Evolutionary conservation across 768 basidiomycete genomes (phyloP), one percentile per base, ranked within the genome.

Genomic region (Glaciozyma antarctica): DNA sequence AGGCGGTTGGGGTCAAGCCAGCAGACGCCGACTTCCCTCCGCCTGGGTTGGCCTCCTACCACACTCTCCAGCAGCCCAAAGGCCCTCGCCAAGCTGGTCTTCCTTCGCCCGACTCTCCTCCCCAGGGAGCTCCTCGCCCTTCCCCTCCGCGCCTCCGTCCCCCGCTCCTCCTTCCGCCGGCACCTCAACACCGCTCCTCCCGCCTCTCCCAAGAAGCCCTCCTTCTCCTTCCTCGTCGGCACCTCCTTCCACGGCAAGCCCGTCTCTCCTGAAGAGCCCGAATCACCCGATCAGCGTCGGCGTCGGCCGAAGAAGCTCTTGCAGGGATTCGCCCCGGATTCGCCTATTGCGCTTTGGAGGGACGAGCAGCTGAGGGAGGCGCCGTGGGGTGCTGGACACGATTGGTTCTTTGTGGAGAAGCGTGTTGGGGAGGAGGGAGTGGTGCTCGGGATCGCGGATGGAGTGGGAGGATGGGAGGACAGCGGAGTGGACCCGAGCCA

Each of bases 401-500:
- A 70, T 26, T 67, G 57, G 60, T 62, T 60, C 32, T 62, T 67
- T 7, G 53, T 62, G 21, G 47, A 51, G 48, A 49, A 45, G 38
- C 26, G 34, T 41, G 24, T 13, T 9, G 59, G 49, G n/a, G 57
- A 55, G 0, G 57, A 55, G 0, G 34, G 34, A 10, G 63, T 65
- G 21, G 56, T 57, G 21, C 61, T 51, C 19, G 69, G 65, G 1
- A 60, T 70, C 21, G 69, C 64, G 30, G 21, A 67, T 9, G 69
- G 65, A 10, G 65, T 70, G 0, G 69, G 64, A 24, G 67, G 67
- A 59, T 97, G 93, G 93, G 82, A 83, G 56, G 83, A 86, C 45
- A 82, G 83, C 32, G 87, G 89, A 21, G 82, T 89, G 60, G 90
- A 95, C 77, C 90, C 90, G 1, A 86, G 90, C 0, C 78, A 93